These are phyloP conservation scores for Suhomyces choctaworum DNA, from an alignment of 1,139 yeast species.

Conservation along the genomic window DNA sequence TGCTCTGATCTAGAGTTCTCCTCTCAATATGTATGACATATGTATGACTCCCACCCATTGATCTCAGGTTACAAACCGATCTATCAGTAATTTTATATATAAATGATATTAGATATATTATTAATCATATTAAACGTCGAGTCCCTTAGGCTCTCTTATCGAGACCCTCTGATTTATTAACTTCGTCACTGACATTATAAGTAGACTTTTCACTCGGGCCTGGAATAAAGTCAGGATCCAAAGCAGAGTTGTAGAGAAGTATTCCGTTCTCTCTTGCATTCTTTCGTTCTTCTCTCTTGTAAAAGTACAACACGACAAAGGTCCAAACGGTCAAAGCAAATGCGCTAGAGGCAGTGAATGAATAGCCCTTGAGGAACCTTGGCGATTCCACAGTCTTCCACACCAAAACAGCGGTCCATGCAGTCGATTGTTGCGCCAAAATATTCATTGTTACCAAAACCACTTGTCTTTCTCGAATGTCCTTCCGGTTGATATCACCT, in stretches of 20 bases:
- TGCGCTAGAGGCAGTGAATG: constrained; percentile 55
- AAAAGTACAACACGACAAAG: constrained; percentile 52
- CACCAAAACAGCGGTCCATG: constrained; percentile 43
- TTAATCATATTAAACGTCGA: too few species aligned
- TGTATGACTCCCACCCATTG: too few species aligned
- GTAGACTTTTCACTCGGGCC: neutral
- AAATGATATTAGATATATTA: too few species aligned
- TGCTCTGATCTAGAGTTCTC: too few species aligned
- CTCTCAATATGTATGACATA: too few species aligned
- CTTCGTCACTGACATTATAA: too few species aligned
- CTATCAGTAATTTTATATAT: too few species aligned
- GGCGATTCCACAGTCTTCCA: constrained; percentile 54
- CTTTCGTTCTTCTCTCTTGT: constrained; percentile 56
- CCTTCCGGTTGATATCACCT: constrained; percentile 46
- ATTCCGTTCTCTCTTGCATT: constrained; percentile 50
- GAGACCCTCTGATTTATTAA: too few species aligned
- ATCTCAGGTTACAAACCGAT: too few species aligned
- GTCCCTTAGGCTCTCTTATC: too few species aligned
- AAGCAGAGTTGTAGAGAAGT: constrained; percentile 18
- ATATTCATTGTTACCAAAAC: constrained; percentile 46
- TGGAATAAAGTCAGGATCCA: constrained; percentile 17
- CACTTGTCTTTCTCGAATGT: constrained; percentile 45
- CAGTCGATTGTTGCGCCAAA: constrained; percentile 45
- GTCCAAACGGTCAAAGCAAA: constrained; percentile 55
- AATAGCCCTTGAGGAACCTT: constrained; percentile 48